Evolutionary conservation across 1,284 basidiomycete species (phyloP).

Genomic region (Naganishia sp.): DNA sequence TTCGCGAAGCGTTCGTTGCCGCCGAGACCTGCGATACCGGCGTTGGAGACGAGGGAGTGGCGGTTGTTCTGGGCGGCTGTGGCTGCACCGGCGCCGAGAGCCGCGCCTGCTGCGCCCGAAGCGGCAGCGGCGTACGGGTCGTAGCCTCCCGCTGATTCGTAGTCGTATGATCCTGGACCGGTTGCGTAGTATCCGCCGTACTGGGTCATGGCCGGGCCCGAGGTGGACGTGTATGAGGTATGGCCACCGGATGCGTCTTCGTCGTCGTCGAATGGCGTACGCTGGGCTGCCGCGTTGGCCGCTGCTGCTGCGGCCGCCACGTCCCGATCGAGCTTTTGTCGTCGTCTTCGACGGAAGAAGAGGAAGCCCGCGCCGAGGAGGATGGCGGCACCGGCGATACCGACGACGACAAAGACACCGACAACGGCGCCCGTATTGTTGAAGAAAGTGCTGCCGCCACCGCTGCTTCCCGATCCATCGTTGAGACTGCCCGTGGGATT

Average conservation of each 20-base stretch:
- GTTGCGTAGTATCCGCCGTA: conserved; percentile 50
- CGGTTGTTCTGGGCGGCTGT: conserved; percentile 35
- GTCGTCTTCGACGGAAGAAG: conserved; percentile 50
- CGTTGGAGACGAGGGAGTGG: conserved; percentile 40
- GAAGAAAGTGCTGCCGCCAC: conserved; percentile 47
- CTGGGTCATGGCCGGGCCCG: conserved; percentile 51
- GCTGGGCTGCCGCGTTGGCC: conserved; percentile 47
- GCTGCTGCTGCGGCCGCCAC: conserved; percentile 55
- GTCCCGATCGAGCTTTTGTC: conserved; percentile 52
- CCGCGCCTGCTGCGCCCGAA: conserved; percentile 37
- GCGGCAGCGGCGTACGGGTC: conserved; percentile 47
- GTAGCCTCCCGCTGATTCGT: conserved; percentile 46
- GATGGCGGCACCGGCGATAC: conserved; percentile 53
- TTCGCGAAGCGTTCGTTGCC: conserved; percentile 31
- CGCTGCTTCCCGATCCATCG: conserved; percentile 39
- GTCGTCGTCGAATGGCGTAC: conserved; percentile 54
- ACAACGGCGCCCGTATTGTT: conserved; percentile 55
- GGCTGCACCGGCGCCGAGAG: conserved; percentile 31
- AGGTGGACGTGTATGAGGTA: conserved; percentile 49
- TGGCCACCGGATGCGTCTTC: conserved; percentile 43
- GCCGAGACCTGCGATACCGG: conserved; percentile 45
- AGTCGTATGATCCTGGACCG: conserved; percentile 36
- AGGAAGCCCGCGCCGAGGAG: conserved; percentile 50
- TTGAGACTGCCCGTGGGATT: conserved; percentile 51
- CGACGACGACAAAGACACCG: conserved; percentile 55